Evolutionary conservation across 2,329 filamentous ascomycete species (phyloP).

Genomic region (Colletotrichum sp.): DNA sequence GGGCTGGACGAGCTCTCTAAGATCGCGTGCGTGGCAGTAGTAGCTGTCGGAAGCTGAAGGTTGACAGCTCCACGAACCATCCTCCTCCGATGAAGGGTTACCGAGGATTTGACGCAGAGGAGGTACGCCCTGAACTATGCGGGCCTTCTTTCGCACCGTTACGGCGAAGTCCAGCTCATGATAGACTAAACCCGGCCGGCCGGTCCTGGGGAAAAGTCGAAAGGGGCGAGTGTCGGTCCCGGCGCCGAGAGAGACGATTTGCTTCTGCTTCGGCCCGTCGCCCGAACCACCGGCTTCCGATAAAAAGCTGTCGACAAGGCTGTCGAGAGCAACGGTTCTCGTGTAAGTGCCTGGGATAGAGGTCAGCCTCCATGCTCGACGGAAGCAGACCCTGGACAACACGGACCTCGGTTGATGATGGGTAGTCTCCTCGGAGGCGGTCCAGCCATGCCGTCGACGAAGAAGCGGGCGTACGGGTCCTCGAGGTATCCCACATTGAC

Average conservation of each 20-base stretch:
- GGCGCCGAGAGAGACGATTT: constrained; percentile 91
- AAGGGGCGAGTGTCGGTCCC: constrained; percentile 93
- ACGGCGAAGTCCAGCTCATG: constrained; percentile 91
- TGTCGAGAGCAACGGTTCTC: constrained; percentile 82
- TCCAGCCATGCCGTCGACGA: constrained; percentile 59
- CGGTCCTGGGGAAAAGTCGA: constrained; percentile 63
- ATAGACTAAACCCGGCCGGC: constrained; percentile 64
- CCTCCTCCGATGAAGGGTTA: constrained; percentile 31
- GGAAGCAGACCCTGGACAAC: constrained; percentile 14
- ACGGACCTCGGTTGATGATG: constrained; percentile 89
- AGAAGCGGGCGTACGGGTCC: constrained; percentile 77
- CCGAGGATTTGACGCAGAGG: constrained; percentile 43
- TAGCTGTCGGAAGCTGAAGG: constrained; percentile 48
- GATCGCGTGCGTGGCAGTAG: constrained; percentile 70
- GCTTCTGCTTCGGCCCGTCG: constrained; percentile 48
- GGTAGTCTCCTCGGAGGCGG: constrained; percentile 72
- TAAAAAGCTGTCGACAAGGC: constrained; percentile 76
- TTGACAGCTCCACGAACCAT: constrained; percentile 46
- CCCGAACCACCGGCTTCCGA: constrained; percentile 32
- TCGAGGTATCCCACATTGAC: constrained; percentile 84
- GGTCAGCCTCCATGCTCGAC: constrained; percentile 20
- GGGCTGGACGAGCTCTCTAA: constrained; percentile 60
- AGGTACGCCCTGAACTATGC: constrained; percentile 52
- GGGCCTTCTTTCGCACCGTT: constrained; percentile 73
- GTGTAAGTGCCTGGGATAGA: constrained; percentile 80